A percentile compares a stretch with the other conserved stretches of the same genome.
Evolutionary conservation across 2,329 filamentous ascomycete genomes (phyloP).

Genomic region (Biscogniauxia sp.): DNA sequence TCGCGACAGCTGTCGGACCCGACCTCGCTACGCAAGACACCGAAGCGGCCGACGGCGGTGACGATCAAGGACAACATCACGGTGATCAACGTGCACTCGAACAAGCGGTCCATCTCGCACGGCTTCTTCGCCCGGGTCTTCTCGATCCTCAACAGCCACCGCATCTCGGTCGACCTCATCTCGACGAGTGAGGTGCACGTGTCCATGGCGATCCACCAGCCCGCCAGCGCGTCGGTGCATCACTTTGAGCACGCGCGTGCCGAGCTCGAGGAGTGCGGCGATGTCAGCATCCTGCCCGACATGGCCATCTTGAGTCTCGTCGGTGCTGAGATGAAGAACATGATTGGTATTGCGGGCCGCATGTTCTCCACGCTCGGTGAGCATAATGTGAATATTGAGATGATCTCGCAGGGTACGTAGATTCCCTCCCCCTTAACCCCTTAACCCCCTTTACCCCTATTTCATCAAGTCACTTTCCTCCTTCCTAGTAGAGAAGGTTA

Average conservation of each 20-base stretch:
- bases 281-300: slow-evolving; percentile 83
- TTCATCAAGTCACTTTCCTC: neutral
- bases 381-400: slow-evolving; percentile 94
- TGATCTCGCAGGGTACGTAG: slow-evolving; percentile 90
- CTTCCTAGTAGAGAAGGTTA: neutral
- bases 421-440: neutral
- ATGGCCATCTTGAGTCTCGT: slow-evolving; percentile 97
- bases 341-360: slow-evolving; percentile 86
- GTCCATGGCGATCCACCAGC: slow-evolving; percentile 88
- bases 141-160: slow-evolving; percentile 80
- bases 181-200: slow-evolving; percentile 96
- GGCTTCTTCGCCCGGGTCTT: slow-evolving; percentile 96
- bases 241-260: slow-evolving; percentile 66
- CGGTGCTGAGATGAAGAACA: slow-evolving; percentile 95
- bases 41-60: slow-evolving; percentile 80
- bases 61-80: slow-evolving; percentile 97
- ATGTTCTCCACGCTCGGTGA: slow-evolving; percentile 96
- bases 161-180: slow-evolving; percentile 91
- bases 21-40: slow-evolving; percentile 52
- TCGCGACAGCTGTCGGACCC: slow-evolving; percentile 42
- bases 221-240: slow-evolving; percentile 59
- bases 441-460: neutral
- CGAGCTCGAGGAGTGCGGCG: slow-evolving; percentile 77
- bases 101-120: slow-evolving; percentile 93
- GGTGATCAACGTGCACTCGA: slow-evolving; percentile 96